phyloP scores from a whole-genome alignment of 2,329 filamentous ascomycete species.

The Ophiostoma quercus region DNA sequence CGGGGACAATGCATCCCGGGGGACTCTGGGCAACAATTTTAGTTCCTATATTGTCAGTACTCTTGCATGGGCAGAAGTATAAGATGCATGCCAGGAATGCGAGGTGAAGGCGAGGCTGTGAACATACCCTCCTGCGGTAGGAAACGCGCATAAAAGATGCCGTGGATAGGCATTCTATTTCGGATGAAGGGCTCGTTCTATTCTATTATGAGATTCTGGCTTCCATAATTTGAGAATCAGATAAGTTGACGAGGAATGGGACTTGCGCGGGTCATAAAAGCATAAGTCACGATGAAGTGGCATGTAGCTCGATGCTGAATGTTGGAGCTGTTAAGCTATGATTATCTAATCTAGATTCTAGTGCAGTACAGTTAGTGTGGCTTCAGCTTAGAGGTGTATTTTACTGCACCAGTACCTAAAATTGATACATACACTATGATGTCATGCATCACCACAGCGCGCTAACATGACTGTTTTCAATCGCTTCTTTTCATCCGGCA shows the following conservation, averaged over 20 bases:
- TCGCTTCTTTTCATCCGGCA: not conserved
- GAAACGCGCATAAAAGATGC: conserved; percentile 66
- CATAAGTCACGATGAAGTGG: not conserved
- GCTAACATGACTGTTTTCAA: not conserved
- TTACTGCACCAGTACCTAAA: not conserved
- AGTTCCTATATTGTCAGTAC: conserved; percentile 42
- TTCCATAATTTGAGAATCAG: not conserved
- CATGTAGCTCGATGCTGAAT: not conserved
- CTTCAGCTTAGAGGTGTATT: not conserved
- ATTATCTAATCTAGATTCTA: not conserved
- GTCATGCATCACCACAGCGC: not conserved
- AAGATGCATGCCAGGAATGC: conserved; percentile 16
- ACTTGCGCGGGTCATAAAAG: not conserved
- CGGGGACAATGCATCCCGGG: conserved; percentile 54
- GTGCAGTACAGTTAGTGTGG: not conserved
- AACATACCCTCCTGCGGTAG: conserved; percentile 57
- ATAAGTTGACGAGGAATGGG: not conserved
- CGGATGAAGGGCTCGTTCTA: not conserved
- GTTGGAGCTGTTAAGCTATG: not conserved
- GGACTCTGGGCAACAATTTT: conserved; percentile 60
- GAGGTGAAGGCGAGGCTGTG: conserved; percentile 23
- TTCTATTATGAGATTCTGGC: not conserved
- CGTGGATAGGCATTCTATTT: conserved; percentile 55
- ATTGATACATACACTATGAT: not conserved
- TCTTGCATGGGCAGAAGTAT: not conserved